A percentile compares a stretch with the other conserved stretches of the same genome.
Conservation (phyloP, 164 flowering plant genomes). For the Aristolochia contorta region DNA sequence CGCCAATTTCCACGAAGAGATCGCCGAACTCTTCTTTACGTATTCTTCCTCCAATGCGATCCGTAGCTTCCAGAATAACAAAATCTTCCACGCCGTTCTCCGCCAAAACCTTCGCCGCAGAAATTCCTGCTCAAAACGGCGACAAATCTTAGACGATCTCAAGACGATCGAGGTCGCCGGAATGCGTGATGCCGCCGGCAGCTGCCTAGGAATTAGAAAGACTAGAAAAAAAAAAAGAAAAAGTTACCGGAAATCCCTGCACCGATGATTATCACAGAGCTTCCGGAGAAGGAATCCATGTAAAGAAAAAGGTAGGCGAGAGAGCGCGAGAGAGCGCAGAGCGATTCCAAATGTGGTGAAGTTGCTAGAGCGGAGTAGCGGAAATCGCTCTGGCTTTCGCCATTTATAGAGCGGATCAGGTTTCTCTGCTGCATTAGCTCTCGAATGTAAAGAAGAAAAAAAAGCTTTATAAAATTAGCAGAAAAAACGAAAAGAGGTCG, state of each 20-base stretch:
- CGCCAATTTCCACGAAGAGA: constrained; percentile 77
- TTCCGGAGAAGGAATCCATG: constrained; percentile 45
- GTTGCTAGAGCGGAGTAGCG: too few relatives aligned
- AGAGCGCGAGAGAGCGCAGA: constrained; percentile 1
- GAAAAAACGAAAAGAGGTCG: too few relatives aligned
- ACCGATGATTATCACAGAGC: constrained; percentile 75
- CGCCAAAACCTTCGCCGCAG: constrained; percentile 75
- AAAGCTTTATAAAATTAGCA: too few relatives aligned
- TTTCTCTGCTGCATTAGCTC: too few relatives aligned
- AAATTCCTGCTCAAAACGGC: constrained; percentile 34
- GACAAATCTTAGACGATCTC: background rate
- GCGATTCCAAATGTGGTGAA: too few relatives aligned
- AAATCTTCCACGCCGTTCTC: constrained; percentile 72
- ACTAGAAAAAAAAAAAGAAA: background rate
- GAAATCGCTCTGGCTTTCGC: too few relatives aligned
- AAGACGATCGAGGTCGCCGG: constrained; percentile 1
- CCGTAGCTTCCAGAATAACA: constrained; percentile 74
- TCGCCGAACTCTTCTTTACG: constrained; percentile 63
- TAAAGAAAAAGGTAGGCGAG: constrained; percentile 7
- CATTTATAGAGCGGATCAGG: too few relatives aligned
- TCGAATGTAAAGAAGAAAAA: too few relatives aligned
- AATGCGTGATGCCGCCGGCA: too few relatives aligned
- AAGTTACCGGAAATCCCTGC: constrained; percentile 76
- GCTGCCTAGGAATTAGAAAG: background rate
- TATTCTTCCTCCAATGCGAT: constrained; percentile 81